Evolutionary conservation across 768 basidiomycete genomes (phyloP), one percentile per base, ranked within the genome.

Genomic region (Auricularia heimuer): DNA sequence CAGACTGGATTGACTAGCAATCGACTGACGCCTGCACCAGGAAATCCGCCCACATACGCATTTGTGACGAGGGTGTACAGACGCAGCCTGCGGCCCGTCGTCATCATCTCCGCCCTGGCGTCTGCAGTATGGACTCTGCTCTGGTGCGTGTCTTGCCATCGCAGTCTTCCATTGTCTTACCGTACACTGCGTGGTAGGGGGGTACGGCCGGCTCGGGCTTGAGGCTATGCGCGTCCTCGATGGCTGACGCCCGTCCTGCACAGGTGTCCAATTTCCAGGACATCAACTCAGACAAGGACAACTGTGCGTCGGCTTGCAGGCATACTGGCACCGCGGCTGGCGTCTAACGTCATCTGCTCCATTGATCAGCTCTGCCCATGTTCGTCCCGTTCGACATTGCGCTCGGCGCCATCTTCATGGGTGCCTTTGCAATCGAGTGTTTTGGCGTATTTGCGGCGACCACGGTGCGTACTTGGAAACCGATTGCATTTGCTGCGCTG

Each of bases 261-360:
- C 63, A 89, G 88, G 81, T 90, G 68, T 78, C 81, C n/a, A 82
- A 81, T 68, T 89, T 88, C 73, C 79, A 81, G 67, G 81, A 80
- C 67, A 81, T 82, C 62, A 71, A 73, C 3, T 72, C 81, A 21
- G 84, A 82, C 62, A 71, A 79, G 36, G 44, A 12, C 36, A 68
- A 69, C 6, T 75, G 88, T 89, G 71, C 39, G 84, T 79, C 54
- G 12, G 29, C 37, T 7, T 14, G 7, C 39, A 7, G 39, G 12
- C 8, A 14, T 11, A 14, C 7, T 34, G 6, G 47, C 2, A 45
- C 4, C 3, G 18, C 62, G 24, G 3, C 12, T 8, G n/a, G 18
- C 21, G 34, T 29, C 61, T 29, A 42, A 66, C 42, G 61, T 62
- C 2, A 16, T 61, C n/a, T 34, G 65, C n/a, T 7, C 14, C 34